Percentiles rank a stretch among this genome's conserved stretches.
Evolutionary conservation across 192 early-diverging fungal genomes (phyloP).

Genomic region (Haplosporangium gracile): DNA sequence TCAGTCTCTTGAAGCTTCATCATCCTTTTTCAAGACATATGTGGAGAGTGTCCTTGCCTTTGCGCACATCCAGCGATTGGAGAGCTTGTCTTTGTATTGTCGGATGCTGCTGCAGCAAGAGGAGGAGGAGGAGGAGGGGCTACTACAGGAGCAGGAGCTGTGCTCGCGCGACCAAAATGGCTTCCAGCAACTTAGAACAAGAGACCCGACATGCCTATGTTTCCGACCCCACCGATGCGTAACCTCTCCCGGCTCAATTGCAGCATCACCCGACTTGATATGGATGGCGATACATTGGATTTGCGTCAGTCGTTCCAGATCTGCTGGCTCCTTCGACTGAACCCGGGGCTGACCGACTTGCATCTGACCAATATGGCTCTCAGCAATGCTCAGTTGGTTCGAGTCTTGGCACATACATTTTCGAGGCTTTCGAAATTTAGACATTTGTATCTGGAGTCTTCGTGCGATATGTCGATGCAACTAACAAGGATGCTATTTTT

Average conservation of each 20-base stretch:
- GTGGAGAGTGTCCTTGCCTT: not conserved
- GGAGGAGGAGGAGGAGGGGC: too few species aligned
- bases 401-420: not conserved
- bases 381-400: not conserved
- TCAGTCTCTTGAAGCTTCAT: not conserved
- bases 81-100: not conserved
- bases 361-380: not conserved
- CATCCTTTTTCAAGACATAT: not conserved
- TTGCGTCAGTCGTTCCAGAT: not conserved
- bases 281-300: not conserved
- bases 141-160: not conserved
- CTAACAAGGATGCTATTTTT: too few species aligned
- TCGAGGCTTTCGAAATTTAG: not conserved
- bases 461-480: too few species aligned
- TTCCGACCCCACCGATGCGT: not conserved
- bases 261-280: not conserved
- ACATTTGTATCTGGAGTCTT: not conserved
- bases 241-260: not conserved
- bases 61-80: not conserved
- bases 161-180: not conserved
- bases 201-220: not conserved
- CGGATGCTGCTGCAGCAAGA: not conserved
- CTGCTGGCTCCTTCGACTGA: not conserved
- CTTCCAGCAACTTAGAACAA: not conserved
- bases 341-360: not conserved